phyloP scores from a whole-genome alignment of 1,139 yeast genomes.

The Scheffersomyces lignicola region DNA sequence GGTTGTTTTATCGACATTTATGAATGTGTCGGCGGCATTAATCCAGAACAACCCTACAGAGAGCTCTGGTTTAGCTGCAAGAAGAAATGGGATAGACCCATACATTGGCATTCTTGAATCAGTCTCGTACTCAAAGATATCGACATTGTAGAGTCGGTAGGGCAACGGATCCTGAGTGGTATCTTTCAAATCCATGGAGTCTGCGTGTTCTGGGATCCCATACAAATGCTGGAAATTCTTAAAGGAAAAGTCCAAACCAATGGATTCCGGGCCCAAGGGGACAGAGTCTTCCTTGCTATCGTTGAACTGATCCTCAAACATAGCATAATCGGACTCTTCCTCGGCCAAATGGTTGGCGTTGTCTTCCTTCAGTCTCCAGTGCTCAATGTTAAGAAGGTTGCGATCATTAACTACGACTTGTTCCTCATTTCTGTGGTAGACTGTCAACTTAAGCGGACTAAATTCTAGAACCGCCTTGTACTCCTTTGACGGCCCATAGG shows the following conservation, averaged over 20 bases:
- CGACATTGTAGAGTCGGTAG: conserved; percentile 87
- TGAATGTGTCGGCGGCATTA: conserved; percentile 89
- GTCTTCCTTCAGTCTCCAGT: conserved; percentile 51
- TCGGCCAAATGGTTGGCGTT: conserved; percentile 44
- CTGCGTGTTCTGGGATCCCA: conserved; percentile 97
- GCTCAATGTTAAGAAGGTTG: conserved; percentile 75
- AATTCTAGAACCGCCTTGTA: conserved; percentile 41
- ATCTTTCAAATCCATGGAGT: conserved; percentile 67
- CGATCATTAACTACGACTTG: conserved; percentile 68
- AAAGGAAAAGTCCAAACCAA: conserved; percentile 76
- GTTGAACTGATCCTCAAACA: conserved; percentile 59
- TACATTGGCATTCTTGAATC: conserved; percentile 88
- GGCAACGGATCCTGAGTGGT: conserved; percentile 61
- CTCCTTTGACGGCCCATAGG: conserved; percentile 11
- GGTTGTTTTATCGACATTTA: conserved; percentile 59
- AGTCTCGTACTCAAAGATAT: conserved; percentile 87
- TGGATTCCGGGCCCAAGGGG: conserved; percentile 88
- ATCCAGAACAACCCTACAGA: conserved; percentile 88
- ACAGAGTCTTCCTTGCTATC: conserved; percentile 61
- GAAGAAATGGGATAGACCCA: conserved; percentile 87
- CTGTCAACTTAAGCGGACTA: conserved; percentile 53
- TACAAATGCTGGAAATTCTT: conserved; percentile 61
- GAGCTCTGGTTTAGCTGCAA: conserved; percentile 59
- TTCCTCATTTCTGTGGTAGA: conserved; percentile 43
- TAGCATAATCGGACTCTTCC: conserved; percentile 57